Evolutionary conservation across 2,329 filamentous ascomycete species (phyloP), one percentile per base, ranked within the genome.

Genomic region (Claviceps sp.): DNA sequence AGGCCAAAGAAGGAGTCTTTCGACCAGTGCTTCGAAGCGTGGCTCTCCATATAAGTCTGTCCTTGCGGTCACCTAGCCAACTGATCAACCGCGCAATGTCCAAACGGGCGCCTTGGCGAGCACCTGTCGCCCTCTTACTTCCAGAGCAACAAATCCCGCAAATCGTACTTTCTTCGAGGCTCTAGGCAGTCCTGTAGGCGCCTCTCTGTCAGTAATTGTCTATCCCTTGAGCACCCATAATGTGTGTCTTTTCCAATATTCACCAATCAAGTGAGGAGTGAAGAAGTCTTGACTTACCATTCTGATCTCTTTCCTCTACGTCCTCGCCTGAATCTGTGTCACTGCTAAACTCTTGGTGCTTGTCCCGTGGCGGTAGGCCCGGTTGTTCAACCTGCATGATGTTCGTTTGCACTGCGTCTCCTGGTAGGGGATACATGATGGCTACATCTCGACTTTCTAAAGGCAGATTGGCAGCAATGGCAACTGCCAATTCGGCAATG

Each of bases 401-500:
- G 4, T 83, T 78, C 2, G 80, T 72, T 54, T 83, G 75, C 52
- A 97, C 74, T 43, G 75, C 66, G 45, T 85, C 79, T 44, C 87
- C 86, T 0, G 93, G 91, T 52, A 84, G 71, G 50, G 90, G 89
- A 64, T 95, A 96, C 55, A 85, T 81, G 54, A 98, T 85, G 44
- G 82, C 82, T 16, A 98, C 87, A 62, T 97, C 93, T 56, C 93
- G 81, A 59, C 88, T 93, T 68, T 98, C 93, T 40, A 95, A 71
- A 0, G 93, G 91, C 45, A 97, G 71, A 64, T 96, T 94, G 53
- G 84, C 79, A 0, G 87, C 82, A 56, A 98, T 89, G 54, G 83
- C 85, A 34, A 97, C 79, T 0, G 90, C 88, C 49, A 97, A 77
- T 68, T 96, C 90, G 51, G 96, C 78, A 64, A 98, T 97, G 82